Evolutionary conservation across 495 filamentous ascomycete genomes (phyloP), one percentile per base, ranked within the genome.

Genomic region (Aspergillus coremiiformis): DNA sequence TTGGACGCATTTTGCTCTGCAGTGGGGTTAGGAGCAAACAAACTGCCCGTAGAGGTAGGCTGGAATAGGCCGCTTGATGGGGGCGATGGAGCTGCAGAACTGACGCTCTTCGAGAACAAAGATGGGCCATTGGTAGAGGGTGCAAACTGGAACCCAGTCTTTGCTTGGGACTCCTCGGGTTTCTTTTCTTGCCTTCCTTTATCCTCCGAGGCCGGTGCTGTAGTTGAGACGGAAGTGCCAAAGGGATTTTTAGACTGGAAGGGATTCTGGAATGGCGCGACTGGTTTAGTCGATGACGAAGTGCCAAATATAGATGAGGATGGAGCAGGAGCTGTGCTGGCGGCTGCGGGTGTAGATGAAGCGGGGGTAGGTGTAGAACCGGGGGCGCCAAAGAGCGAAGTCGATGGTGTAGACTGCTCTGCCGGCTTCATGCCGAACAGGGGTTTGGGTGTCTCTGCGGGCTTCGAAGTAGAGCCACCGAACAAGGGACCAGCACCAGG

Each of bases 241-340:
- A 62, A 65, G 10, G 62, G 39, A 32, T 58, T 62, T 26, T 54
- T 12, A 22, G 58, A 43, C 20, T 57, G 56, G 44, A 66, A 66
- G 7, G 60, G 59, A 42, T 63, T 68, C 46, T 58, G 44, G 9
- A 54, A 24, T 1, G 59, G 54, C 17, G 59, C 19, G 2, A 54
- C 43, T 19, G 59, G 44, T 11, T 53, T 60, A 21, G 59, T 21
- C 11, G 62, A 19, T 4, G 66, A 53, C 7, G 53, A 2, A 20
- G 52, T 44, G 10, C 62, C 51, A 22, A 65, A 65, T 3, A 68
- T 21, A 9, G 37, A 53, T 9, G 52, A 51, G 20, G 57, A 61
- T 41, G 60, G 37, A 33, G 56, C 2, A 5, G 56, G 26, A 11
- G 47, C 51, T 17, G 52, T 51, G 11, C 52, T 42, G 20, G 59